Evolutionary conservation across 257 asterid species (phyloP), one percentile per base, ranked within the genome.

Genomic region (Gynochthodes officinalis): DNA sequence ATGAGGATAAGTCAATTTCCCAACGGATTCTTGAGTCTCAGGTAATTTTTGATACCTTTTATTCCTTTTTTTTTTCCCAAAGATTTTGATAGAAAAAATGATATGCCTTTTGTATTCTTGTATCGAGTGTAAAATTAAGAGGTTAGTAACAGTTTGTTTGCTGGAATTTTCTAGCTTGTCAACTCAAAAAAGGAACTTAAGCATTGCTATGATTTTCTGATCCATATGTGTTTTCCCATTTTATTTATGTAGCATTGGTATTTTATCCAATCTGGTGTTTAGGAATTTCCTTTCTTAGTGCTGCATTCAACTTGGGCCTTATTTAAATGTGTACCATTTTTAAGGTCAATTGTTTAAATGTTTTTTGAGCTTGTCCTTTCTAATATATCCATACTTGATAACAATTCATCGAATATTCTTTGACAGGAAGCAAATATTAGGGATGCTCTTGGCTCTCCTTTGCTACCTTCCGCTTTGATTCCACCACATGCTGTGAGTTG

Each of bases 401-500:
- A 53, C 50, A 53, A 37, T 53, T 59, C 25, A 14, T 78, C 40
- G 23, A 46, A 48, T 50, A 44, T 37, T 33, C 40, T 54, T 58
- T 46, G 53, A 18, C 94, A 90, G 82, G 88, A 84, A 76, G 46
- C n/a, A 63, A 86, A 88, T 78, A 89, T 95, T 66, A 83, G 77
- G 67, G 89, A 72, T 0, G 87, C 89, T 25, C 81, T 95, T 58
- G 98, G 97, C 27, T 86, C 88, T 62, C 70, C 85, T 33, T 81
- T 95, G 89, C 92, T 95, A 67, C 90, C 84, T 2, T 79, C 77
- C 12, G 61, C 76, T 50, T 19, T 74, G 75, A 72, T 86, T 54
- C 95, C 97, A 19, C 70, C 90, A 19, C 78, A 88, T 75, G 96
- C 92, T 18, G 96, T 81, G 76, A 69, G 85, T 74, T 52, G 1